Evolutionary conservation across 2,329 filamentous ascomycete species (phyloP), one percentile per base, ranked within the genome.

Genomic region (Exophiala lecanii-corni): DNA sequence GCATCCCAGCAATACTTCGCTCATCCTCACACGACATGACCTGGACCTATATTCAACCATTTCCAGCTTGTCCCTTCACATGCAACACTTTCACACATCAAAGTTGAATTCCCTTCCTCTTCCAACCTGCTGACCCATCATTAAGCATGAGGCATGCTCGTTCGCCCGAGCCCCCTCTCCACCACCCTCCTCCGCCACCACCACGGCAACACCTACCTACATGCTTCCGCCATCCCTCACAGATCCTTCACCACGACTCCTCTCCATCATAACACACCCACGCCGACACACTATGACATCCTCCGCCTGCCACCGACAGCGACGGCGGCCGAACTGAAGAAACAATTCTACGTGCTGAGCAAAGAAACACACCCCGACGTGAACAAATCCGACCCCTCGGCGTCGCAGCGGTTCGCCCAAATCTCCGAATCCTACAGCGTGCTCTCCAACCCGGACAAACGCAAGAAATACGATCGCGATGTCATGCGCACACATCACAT

Each of bases 311-410:
- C 78, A 0, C 72, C 75, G 31, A 76, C 76, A 51, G 89, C 91
- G 30, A 79, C 84, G 12, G 68, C 77, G 1, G 70, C 73, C 6
- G 87, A 95, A 40, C 89, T 97, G 49, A 97, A 97, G 66, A 91
- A 86, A 83, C 68, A 79, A 62, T 98, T 96, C 77, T 97, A 96
- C 74, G 68, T 76, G 49, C 85, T 97, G 62, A 95, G 89, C 60
- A 94, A 96, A 68, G 70, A 76, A 41, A 84, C 95, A 74, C 92
- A 98, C 66, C 92, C 92, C 1, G 92, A 98, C 73, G 81, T 82
- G 62, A 94, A 97, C 72, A 86, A 76, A 47, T 61, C 76, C 55
- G 84, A 95, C 65, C 84, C 86, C 3, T 62, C 69, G 45, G 85
- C 89, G 50, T 73, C 81, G 3, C 69, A 78, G 45, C 85, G 82